These are phyloP conservation scores for Ustilago cynodontis DNA, from an alignment of 1,284 basidiomycete genomes.

Conservation along the genomic window DNA sequence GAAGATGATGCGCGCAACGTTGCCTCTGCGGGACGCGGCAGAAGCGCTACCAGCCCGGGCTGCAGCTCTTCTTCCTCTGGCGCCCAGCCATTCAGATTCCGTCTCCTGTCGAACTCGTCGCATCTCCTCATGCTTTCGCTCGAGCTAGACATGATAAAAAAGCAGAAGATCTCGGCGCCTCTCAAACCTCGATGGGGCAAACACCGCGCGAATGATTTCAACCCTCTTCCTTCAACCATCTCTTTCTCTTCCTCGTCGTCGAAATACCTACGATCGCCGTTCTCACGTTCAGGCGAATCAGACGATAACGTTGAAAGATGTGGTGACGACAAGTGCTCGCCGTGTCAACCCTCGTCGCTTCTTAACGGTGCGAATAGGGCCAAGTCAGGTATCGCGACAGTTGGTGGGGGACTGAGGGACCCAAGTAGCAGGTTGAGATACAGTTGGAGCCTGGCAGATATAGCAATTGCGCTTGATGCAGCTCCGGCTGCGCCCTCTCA, in stretches of 20 bases:
- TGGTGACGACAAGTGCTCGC: constrained; percentile 6
- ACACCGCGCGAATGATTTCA: constrained; percentile 60
- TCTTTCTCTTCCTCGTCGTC: constrained; percentile 15
- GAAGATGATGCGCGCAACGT: constrained; percentile 14
- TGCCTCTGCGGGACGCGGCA: constrained; percentile 10
- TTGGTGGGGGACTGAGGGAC: constrained; percentile 26
- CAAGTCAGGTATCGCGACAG: background rate
- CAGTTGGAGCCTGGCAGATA: constrained; percentile 29
- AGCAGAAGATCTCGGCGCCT: constrained; percentile 66
- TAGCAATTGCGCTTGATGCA: constrained; percentile 12
- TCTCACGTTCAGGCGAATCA: constrained; percentile 6
- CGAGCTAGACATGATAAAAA: constrained; percentile 68
- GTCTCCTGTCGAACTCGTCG: constrained; percentile 63
- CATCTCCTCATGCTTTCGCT: constrained; percentile 68
- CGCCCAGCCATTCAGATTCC: constrained; percentile 40
- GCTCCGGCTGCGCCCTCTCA: background rate
- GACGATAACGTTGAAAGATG: constrained; percentile 9
- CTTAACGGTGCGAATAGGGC: background rate
- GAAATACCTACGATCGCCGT: constrained; percentile 34
- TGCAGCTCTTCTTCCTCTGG: constrained; percentile 10
- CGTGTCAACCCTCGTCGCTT: constrained; percentile 2
- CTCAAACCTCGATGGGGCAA: constrained; percentile 67
- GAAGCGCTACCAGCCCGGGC: constrained; percentile 13
- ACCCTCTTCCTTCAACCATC: constrained; percentile 41
- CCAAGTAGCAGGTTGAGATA: constrained; percentile 33